Conservation (phyloP, 1,284 basidiomycete genomes). For the Leccinum pallidistipes region DNA sequence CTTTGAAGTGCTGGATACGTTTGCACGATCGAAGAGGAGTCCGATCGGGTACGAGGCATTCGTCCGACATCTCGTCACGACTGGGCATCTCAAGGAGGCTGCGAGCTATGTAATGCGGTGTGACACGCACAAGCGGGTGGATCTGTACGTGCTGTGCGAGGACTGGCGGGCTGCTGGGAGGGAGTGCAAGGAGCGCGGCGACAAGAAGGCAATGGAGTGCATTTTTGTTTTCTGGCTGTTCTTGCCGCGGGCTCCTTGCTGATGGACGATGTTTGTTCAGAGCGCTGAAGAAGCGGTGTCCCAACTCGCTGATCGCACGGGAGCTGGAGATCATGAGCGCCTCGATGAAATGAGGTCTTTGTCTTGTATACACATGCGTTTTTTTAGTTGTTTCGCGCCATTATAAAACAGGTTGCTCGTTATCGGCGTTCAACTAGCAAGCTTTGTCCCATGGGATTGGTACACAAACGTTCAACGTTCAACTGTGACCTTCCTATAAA, state of each 20-base stretch:
- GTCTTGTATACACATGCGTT: no score
- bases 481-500: no score
- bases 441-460: no score
- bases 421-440: no score
- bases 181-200: constrained; percentile 38
- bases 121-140: constrained; percentile 28
- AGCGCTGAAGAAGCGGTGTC: constrained; percentile 66
- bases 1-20: constrained; percentile 82
- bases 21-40: constrained; percentile 83
- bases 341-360: no score
- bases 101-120: constrained; percentile 76
- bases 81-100: constrained; percentile 75
- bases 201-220: constrained; percentile 80
- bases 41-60: constrained; percentile 97
- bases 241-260: constrained; percentile 7
- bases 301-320: no score
- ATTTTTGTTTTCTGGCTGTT: constrained; percentile 43
- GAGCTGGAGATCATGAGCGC: no score
- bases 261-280: constrained; percentile 39
- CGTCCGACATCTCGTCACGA: constrained; percentile 76
- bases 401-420: no score
- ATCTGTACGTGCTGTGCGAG: constrained; percentile 53
- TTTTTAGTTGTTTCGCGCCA: no score
- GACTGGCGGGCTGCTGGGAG: constrained; percentile 56
- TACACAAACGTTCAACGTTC: no score